Base-by-base conservation (phyloP, 2,329 filamentous ascomycete genomes). In the Aspergillus sp. region DNA sequence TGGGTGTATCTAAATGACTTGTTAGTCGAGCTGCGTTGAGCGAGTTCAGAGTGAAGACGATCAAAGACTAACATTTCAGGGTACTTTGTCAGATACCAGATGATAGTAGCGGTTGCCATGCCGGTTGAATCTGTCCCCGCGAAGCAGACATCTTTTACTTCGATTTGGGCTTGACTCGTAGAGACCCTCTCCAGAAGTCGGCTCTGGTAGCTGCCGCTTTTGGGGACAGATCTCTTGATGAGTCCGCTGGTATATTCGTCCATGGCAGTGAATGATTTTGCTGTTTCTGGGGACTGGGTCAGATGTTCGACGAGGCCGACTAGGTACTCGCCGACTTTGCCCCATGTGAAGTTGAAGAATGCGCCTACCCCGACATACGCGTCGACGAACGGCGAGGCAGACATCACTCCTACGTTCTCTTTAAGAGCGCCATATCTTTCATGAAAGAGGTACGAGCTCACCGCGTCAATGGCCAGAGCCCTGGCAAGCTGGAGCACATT, bases 71-170 rank as follows among this genome's bases (percentile, higher is more conserved):
- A 78, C 73, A 72, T 71, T 4, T 75, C 67, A 3, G 79, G 78
- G 51, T 76, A 64, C 48, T 77, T 73, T 3, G 74, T 70, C 24
- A 83, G 63, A 57, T 76, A 69, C 70, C 78, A 81, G 42, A 77
- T 71, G 2, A 83, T 75, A 1, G 76, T 81, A 5, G 77, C 76
- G 18, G 82, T 66, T 57, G 80, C 83, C 73, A 81, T 82, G 15
- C 77, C 78, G 3, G 79, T 82, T 0, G 78, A 78, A 64, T 84
- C 82, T 0, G 81, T 82, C 1, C 81, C 82, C 1, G 82, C 82
- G 66, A 83, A 84, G 24, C 81, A 76, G 3, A 84, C 66, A 62
- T 84, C 83, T 62, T 84, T 82, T 60, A 80, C 77, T 61, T 85
- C 81, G 1, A 79, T 76, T 42, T 73, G 76, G 6, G 79, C 74